Percentiles rank a stretch among this genome's conserved stretches.
Conservation (phyloP, 1,284 basidiomycete species). For the Ganoderma multipileum region DNA sequence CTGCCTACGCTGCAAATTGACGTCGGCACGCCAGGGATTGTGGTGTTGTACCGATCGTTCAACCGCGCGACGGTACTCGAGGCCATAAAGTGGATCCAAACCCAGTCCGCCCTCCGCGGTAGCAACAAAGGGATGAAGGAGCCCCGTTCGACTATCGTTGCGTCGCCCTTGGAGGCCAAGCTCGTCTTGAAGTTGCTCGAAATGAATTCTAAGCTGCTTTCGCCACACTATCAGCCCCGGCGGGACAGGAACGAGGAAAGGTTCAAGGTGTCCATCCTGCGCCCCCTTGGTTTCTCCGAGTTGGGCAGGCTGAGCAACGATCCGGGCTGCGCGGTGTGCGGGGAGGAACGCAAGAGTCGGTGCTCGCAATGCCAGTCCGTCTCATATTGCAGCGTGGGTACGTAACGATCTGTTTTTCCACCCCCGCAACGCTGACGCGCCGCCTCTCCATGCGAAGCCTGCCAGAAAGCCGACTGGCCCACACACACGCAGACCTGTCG, state of each 20-base stretch:
- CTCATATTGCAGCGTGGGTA: slow-evolving; percentile 46
- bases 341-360: slow-evolving; percentile 40
- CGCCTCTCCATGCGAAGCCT: slow-evolving; percentile 36
- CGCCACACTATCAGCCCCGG: slow-evolving; percentile 35
- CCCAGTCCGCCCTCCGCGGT: slow-evolving; percentile 34
- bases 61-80: slow-evolving; percentile 6
- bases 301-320: slow-evolving; percentile 44
- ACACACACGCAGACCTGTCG: slow-evolving; percentile 47
- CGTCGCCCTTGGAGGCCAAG: slow-evolving; percentile 36
- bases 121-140: background rate
- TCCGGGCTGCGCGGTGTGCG: slow-evolving; percentile 48
- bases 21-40: slow-evolving; percentile 40
- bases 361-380: slow-evolving; percentile 47
- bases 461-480: slow-evolving; percentile 49
- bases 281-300: slow-evolving; percentile 45
- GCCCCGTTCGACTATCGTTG: slow-evolving; percentile 34
- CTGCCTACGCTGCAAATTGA: slow-evolving; percentile 39
- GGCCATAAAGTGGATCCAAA: slow-evolving; percentile 23
- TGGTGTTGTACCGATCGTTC: slow-evolving; percentile 38
- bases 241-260: slow-evolving; percentile 12
- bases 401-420: background rate
- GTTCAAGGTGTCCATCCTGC: slow-evolving; percentile 44
- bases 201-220: slow-evolving; percentile 30
- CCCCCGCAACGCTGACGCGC: background rate
- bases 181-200: background rate